Percentiles rank a stretch among this genome's conserved stretches.
Evolutionary conservation across 352 stramenopile species (phyloP).

Genomic region (Phytophthora idaei): DNA sequence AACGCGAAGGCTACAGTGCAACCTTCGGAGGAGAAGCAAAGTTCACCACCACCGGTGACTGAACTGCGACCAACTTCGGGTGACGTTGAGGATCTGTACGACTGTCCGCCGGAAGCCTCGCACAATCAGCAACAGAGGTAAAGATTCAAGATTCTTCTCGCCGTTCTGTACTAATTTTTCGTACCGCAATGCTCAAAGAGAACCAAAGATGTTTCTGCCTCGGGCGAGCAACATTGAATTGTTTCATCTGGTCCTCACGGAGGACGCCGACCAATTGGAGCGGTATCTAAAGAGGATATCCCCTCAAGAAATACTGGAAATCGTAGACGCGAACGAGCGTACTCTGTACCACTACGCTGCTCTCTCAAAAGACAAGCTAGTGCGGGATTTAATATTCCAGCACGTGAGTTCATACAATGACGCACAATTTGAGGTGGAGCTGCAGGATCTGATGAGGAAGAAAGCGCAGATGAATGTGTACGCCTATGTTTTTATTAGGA

Average conservation of each 20-base stretch:
- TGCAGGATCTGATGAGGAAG: constrained; percentile 41
- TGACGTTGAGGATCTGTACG: constrained; percentile 34
- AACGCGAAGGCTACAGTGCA: not conserved
- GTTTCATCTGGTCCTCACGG: constrained; percentile 42
- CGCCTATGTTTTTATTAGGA: not conserved
- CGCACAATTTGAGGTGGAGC: constrained; percentile 24
- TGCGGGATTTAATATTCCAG: constrained; percentile 37
- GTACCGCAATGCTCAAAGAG: not conserved
- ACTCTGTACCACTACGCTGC: constrained; percentile 60
- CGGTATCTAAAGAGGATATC: constrained; percentile 28
- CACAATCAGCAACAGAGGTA: constrained; percentile 14
- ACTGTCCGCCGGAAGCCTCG: constrained; percentile 13
- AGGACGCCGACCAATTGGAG: constrained; percentile 33
- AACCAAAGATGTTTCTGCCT: constrained; percentile 46
- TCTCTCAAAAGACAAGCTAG: constrained; percentile 25
- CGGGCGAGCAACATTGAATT: constrained; percentile 43
- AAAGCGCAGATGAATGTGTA: constrained; percentile 31
- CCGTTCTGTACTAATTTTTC: not conserved
- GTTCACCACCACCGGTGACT: not conserved
- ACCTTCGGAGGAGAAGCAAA: not conserved
- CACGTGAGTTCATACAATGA: constrained; percentile 41
- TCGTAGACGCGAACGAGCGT: constrained; percentile 37
- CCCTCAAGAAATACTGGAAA: constrained; percentile 36
- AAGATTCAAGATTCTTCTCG: not conserved
- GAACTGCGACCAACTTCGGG: not conserved